Percentiles rank a stretch among this genome's conserved stretches.
These are phyloP conservation scores for Hyphodiscus hymeniophilus DNA, from an alignment of 495 filamentous ascomycete species.

Conservation along the genomic window DNA sequence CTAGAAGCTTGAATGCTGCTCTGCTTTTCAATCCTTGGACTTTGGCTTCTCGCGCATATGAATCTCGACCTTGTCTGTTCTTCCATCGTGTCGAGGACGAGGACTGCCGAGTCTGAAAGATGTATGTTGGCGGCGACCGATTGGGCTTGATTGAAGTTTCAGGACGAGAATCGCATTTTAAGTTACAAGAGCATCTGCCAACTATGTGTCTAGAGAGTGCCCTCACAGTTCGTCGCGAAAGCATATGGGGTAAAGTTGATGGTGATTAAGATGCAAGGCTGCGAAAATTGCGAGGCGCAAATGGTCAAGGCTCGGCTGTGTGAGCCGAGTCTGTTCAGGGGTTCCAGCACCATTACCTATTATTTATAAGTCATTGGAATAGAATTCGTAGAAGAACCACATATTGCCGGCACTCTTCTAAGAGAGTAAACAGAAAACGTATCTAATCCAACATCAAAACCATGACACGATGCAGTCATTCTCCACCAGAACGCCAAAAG, in stretches of 20 bases:
- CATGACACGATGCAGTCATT: constrained; percentile 17
- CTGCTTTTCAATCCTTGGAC: constrained; percentile 75
- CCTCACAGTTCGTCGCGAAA: constrained; percentile 13
- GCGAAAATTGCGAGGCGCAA: not conserved
- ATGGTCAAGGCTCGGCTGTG: too few species aligned
- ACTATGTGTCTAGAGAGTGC: not conserved
- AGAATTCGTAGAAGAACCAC: too few species aligned
- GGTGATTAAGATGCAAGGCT: not conserved
- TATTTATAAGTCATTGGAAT: too few species aligned
- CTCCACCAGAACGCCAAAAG: constrained; percentile 1
- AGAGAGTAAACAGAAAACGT: not conserved
- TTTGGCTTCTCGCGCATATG: constrained; percentile 59
- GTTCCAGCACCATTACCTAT: too few species aligned
- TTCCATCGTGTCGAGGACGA: constrained; percentile 80
- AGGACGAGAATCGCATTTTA: not conserved
- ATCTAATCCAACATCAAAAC: constrained; percentile 19
- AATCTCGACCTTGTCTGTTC: constrained; percentile 62
- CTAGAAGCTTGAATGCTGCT: constrained; percentile 85
- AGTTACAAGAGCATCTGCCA: not conserved
- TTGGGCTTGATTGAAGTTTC: not conserved
- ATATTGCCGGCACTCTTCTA: not conserved
- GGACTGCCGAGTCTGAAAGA: constrained; percentile 16
- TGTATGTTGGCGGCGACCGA: not conserved
- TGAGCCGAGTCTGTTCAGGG: too few species aligned
- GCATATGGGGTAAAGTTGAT: constrained; percentile 12